Evolutionary conservation across 257 asterid genomes (phyloP).

Genomic region (Solanum phureja): DNA sequence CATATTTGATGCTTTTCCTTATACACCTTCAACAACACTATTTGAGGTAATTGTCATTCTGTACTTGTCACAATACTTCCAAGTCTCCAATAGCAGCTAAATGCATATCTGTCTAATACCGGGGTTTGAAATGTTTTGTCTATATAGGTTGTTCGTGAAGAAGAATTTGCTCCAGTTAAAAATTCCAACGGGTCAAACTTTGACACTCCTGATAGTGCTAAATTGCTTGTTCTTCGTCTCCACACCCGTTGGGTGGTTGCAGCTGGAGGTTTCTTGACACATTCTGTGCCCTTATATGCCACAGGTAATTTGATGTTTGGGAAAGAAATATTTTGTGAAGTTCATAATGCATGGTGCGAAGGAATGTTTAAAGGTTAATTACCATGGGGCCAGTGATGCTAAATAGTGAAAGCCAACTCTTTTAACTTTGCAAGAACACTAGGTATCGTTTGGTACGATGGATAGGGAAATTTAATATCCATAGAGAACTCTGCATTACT

Average conservation of each 20-base stretch:
- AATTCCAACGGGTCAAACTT: constrained; percentile 83
- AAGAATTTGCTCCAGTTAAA: constrained; percentile 97
- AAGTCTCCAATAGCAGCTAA: not conserved
- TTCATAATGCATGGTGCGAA: not conserved
- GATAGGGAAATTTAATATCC: not conserved
- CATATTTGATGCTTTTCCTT: constrained; percentile 93
- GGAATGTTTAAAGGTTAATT: not conserved
- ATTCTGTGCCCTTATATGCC: constrained; percentile 81
- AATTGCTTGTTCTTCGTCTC: constrained; percentile 79
- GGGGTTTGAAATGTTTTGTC: not conserved
- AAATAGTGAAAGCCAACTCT: not conserved
- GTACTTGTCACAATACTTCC: not conserved
- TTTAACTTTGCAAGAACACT: not conserved
- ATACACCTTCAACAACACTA: constrained; percentile 82
- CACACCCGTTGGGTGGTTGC: constrained; percentile 96
- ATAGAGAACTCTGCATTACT: not conserved
- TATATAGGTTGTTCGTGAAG: constrained; percentile 67
- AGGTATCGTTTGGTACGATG: not conserved
- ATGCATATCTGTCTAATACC: not conserved
- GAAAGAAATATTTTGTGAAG: not conserved
- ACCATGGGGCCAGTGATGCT: not conserved
- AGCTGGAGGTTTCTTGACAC: constrained; percentile 98
- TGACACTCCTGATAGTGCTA: constrained; percentile 96
- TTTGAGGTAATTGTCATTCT: constrained; percentile 56
- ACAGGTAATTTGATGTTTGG: constrained; percentile 44